Evolutionary conservation across 805 yeast genomes (phyloP), one percentile per base, ranked within the genome.

Genomic region (Myxozyma monticola): DNA sequence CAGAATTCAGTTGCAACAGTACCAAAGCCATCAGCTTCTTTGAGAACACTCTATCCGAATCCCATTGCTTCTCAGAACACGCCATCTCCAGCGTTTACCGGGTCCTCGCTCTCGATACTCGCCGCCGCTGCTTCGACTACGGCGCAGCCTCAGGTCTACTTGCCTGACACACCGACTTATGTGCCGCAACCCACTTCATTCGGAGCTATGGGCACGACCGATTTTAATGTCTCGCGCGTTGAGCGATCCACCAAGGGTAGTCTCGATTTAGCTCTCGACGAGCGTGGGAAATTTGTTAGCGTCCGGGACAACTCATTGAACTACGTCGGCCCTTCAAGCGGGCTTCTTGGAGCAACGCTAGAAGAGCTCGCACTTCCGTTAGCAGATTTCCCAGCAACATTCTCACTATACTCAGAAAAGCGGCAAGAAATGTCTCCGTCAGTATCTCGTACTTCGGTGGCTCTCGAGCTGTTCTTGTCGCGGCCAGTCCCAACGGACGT

Each of bases 241-340:
- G n/a, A n/a, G n/a, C n/a, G n/a, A n/a, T n/a, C n/a, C n/a, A n/a
- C n/a, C n/a, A n/a, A n/a, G n/a, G n/a, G n/a, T n/a, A n/a, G n/a
- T n/a, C n/a, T n/a, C n/a, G n/a, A n/a, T n/a, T n/a, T n/a, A n/a
- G n/a, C 33, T 12, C 34, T 35, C 22, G 49, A 45, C 20, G 38
- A 29, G 21, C 26, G 31, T 2, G 50, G 45, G 3, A 30, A 25
- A n/a, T 41, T 35, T 22, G 14, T 35, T 3, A 39, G 34, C 17
- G 37, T 14, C 22, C 29, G 26, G 24, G 34, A 46, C 18, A 37
- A 37, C 26, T 29, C 45, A 22, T 10, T 29, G 14, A 24, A 28
- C 25, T 46, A 46, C 25, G 20, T 46, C 17, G 50, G 50, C n/a
- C 42, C 50, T 4, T 39, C 50, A 5, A 26, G 38, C n/a, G 45